phyloP scores from a whole-genome alignment of 257 asterid genomes.

The Solanum virginianum region DNA sequence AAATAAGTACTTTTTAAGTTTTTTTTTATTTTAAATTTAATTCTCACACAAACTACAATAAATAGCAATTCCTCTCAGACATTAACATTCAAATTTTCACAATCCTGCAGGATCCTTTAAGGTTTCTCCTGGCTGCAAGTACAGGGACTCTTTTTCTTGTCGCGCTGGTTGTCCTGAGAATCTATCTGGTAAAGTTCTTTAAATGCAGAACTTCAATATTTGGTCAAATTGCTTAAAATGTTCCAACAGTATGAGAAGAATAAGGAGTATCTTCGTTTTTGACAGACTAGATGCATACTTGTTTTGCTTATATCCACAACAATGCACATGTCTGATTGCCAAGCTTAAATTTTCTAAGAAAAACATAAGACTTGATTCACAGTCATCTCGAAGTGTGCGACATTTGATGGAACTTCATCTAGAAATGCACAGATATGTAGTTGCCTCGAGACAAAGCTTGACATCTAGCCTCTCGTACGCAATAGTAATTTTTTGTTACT shows the following conservation, averaged over 20 bases:
- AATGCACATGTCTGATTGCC: background rate
- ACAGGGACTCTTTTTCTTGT: conserved; percentile 83
- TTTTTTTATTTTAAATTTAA: no score
- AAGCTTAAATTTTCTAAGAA: background rate
- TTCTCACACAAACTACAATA: background rate
- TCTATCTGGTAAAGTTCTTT: conserved; percentile 54
- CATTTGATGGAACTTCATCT: background rate
- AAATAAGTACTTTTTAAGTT: background rate
- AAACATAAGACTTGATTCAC: background rate
- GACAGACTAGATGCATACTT: background rate
- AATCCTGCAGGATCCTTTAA: conserved; percentile 64
- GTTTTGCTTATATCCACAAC: background rate
- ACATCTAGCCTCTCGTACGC: background rate
- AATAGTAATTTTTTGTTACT: background rate
- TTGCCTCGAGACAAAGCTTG: background rate
- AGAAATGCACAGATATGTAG: background rate
- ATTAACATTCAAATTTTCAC: background rate
- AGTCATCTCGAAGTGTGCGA: background rate
- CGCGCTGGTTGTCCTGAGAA: conserved; percentile 68
- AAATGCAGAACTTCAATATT: background rate
- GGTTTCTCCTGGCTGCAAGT: conserved; percentile 60
- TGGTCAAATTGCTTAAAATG: background rate
- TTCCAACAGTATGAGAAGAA: background rate
- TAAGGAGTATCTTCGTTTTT: background rate
- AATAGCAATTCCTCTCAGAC: background rate